Conservation (phyloP, 306 rosid species). For the Phaseolus lunatus region DNA sequence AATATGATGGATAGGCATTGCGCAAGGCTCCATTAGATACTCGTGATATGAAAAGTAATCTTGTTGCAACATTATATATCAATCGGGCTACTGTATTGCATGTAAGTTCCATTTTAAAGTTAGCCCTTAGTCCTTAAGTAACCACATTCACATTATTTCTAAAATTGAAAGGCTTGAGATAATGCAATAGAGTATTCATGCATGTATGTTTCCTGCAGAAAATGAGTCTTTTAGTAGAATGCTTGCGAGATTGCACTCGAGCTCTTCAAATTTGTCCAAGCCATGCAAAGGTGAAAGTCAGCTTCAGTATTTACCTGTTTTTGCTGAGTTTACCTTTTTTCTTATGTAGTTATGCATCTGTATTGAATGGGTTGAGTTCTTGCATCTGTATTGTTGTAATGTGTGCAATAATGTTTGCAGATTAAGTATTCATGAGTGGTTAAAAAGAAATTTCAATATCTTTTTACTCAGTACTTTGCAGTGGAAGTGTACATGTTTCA, state of each 20-base stretch:
- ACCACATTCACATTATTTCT: not conserved
- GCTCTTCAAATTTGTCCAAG: slow-evolving; percentile 76
- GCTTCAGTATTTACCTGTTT: slow-evolving; percentile 13
- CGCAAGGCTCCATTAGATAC: slow-evolving; percentile 72
- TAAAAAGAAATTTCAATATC: slow-evolving; percentile 11
- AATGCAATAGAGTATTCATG: slow-evolving; percentile 34
- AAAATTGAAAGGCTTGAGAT: slow-evolving; percentile 35
- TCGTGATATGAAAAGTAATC: slow-evolving; percentile 59
- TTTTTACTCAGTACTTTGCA: not conserved
- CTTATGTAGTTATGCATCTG: slow-evolving; percentile 1
- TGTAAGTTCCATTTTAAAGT: slow-evolving; percentile 55
- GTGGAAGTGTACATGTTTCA: slow-evolving; percentile 25
- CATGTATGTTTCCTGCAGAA: slow-evolving; percentile 54
- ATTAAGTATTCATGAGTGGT: slow-evolving; percentile 1
- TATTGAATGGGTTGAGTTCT: slow-evolving; percentile 23
- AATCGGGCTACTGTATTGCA: slow-evolving; percentile 85
- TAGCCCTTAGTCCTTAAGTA: not conserved
- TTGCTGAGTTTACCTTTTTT: slow-evolving; percentile 12
- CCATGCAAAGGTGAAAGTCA: slow-evolving; percentile 74
- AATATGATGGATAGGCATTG: slow-evolving; percentile 66
- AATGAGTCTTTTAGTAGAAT: slow-evolving; percentile 71
- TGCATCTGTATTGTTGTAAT: slow-evolving; percentile 31
- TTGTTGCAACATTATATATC: slow-evolving; percentile 68
- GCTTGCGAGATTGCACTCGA: slow-evolving; percentile 74
- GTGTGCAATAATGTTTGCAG: not conserved